Percentiles rank a stretch among this genome's conserved stretches.
phyloP scores from a whole-genome alignment of 2,329 filamentous ascomycete genomes.

The Paradendryphiella salina region DNA sequence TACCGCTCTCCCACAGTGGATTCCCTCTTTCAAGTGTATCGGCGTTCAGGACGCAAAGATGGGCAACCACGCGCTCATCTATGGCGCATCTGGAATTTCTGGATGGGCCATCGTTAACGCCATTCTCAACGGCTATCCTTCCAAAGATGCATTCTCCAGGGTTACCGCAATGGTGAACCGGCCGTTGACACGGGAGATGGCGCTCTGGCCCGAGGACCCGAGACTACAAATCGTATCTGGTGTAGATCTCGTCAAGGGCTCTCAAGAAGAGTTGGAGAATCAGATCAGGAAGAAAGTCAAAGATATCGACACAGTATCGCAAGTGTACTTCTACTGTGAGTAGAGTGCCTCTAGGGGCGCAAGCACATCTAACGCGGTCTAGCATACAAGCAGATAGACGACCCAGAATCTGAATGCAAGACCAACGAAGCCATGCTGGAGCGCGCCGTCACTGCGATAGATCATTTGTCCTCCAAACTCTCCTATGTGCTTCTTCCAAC shows the following conservation, averaged over 20 bases:
- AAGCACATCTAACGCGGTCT: neutral
- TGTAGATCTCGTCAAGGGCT: slow-evolving; percentile 47
- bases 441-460: slow-evolving; percentile 43
- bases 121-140: slow-evolving; percentile 53
- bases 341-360: neutral
- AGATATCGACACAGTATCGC: slow-evolving; percentile 45
- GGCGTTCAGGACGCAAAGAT: slow-evolving; percentile 11
- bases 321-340: slow-evolving; percentile 49
- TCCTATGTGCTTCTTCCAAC: slow-evolving; percentile 42
- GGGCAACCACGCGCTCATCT: slow-evolving; percentile 41
- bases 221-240: slow-evolving; percentile 47
- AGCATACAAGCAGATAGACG: slow-evolving; percentile 41
- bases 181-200: slow-evolving; percentile 42
- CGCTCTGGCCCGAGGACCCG: slow-evolving; percentile 44
- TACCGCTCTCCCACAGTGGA: neutral
- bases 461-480: slow-evolving; percentile 31
- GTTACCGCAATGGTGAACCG: slow-evolving; percentile 56
- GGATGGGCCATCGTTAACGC: slow-evolving; percentile 57
- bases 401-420: slow-evolving; percentile 34
- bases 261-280: slow-evolving; percentile 39
- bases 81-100: slow-evolving; percentile 55
- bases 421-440: slow-evolving; percentile 47
- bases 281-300: slow-evolving; percentile 44
- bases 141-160: slow-evolving; percentile 49
- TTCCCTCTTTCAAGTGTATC: neutral